These are phyloP conservation scores for Mallotus nudiflorus DNA, from an alignment of 345 rosid genomes.

Conservation along the genomic window DNA sequence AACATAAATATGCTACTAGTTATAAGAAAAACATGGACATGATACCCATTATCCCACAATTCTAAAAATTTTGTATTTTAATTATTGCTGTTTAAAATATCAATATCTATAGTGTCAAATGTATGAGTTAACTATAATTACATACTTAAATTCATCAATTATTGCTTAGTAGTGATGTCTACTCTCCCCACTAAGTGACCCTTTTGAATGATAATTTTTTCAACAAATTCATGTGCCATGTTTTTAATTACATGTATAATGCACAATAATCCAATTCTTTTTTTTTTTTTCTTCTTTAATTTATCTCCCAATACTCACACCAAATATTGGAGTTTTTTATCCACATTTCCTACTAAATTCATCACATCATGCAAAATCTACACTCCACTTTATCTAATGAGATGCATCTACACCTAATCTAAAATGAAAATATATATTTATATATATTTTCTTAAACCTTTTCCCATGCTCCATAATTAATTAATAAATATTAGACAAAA, in stretches of 20 bases:
- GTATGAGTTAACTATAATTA: too few species aligned
- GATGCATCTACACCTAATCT: background rate
- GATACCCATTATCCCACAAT: too few species aligned
- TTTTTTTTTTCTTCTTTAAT: too few species aligned
- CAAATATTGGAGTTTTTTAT: background rate
- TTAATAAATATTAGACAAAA: background rate
- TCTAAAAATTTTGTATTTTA: too few species aligned
- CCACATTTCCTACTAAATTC: background rate
- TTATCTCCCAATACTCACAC: background rate
- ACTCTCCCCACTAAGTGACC: background rate
- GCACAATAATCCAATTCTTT: background rate
- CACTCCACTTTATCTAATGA: background rate
- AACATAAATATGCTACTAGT: too few species aligned
- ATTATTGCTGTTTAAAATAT: too few species aligned
- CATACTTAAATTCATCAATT: too few species aligned
- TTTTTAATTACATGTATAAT: background rate
- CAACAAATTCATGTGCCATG: conserved; percentile 6
- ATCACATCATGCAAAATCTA: background rate
- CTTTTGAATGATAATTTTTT: background rate
- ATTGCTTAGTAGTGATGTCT: too few species aligned
- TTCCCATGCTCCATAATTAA: background rate
- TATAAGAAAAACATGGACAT: too few species aligned
- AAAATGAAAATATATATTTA: background rate
- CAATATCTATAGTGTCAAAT: too few species aligned
- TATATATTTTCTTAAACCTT: background rate